Evolutionary conservation across 345 rosid genomes (phyloP), one percentile per base, ranked within the genome.

Genomic region (Corymbia maculata): DNA sequence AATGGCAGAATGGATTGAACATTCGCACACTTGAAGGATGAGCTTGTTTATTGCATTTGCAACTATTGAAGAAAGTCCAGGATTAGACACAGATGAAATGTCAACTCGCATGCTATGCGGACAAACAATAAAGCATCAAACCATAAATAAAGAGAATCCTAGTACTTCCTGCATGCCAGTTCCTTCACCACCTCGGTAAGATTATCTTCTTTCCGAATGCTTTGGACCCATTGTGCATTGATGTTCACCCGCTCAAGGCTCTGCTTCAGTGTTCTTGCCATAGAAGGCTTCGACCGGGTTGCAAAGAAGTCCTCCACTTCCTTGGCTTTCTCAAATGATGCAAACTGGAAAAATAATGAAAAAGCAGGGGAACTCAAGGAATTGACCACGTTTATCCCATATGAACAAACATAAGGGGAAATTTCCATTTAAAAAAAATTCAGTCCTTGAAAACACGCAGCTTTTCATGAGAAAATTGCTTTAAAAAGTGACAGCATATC

Each of bases 181-280:
- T 94, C 91, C 90, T 89, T 87, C 79, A 94, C 94, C 1, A 93
- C 94, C 49, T 92, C 91, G 1, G 89, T 87, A 45, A 97, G 95
- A 32, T 91, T 44, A 13, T 90, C 88, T 90, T 97, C 99, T n/a
- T 91, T 91, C 90, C 86, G 93, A 87, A 97, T 85, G 93, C 94
- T 94, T 89, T 94, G 91, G 51, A 93, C 98, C 99, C 99, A 97
- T 45, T 90, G 94, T 15, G 99, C 96, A 57, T 96, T 97, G 50
- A 97, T 96, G 90, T 89, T 88, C 32, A 96, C 97, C 70, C 93
- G 90, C 85, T 97, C 99, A 51, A 96, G 87, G 94, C 99, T 95
- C 94, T 97, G 98, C 95, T 95, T 97, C 95, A 97, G 92, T 66
- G 99, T 97, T 90, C 99, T 95, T 8, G 94, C 92, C 85, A 96